These are phyloP conservation scores for Candida labiduridarum DNA, from an alignment of 1,139 yeast genomes.

Conservation along the genomic window DNA sequence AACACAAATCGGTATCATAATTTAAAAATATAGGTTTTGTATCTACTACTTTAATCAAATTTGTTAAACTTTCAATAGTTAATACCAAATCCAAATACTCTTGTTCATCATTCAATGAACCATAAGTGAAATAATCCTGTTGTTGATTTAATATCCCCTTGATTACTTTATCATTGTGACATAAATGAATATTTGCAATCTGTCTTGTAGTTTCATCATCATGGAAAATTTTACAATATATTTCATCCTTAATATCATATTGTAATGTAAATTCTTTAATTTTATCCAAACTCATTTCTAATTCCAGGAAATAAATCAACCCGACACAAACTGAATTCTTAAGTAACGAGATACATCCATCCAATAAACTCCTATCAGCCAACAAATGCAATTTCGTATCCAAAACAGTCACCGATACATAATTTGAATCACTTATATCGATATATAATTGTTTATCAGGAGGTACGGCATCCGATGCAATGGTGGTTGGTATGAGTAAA, in stretches of 20 bases:
- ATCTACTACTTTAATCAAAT: constrained; percentile 49
- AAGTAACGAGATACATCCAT: constrained; percentile 58
- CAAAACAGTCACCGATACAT: constrained; percentile 34
- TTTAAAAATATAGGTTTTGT: constrained; percentile 53
- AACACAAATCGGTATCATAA: constrained; percentile 50
- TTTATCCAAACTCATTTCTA: constrained; percentile 55
- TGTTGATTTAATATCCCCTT: constrained; percentile 10
- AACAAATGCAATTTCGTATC: constrained; percentile 36
- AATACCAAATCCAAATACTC: constrained; percentile 17
- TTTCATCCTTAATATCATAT: constrained; percentile 31
- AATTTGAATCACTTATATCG: constrained; percentile 42
- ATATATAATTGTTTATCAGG: constrained; percentile 27
- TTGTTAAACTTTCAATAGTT: constrained; percentile 34
- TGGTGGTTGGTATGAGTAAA: constrained; percentile 2
- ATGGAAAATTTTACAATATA: constrained; percentile 31
- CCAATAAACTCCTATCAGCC: constrained; percentile 47
- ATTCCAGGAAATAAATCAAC: constrained; percentile 52
- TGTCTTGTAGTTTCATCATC: constrained; percentile 13
- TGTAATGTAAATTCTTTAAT: constrained; percentile 34
- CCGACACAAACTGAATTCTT: constrained; percentile 46
- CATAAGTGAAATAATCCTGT: constrained; percentile 26
- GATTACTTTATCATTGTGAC: constrained; percentile 18
- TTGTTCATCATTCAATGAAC: constrained; percentile 19
- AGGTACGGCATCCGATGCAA: constrained; percentile 4
- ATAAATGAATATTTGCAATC: constrained; percentile 6